These are phyloP conservation scores for Globisporangium irregulare DNA, from an alignment of 352 stramenopile species.

Conservation along the genomic window DNA sequence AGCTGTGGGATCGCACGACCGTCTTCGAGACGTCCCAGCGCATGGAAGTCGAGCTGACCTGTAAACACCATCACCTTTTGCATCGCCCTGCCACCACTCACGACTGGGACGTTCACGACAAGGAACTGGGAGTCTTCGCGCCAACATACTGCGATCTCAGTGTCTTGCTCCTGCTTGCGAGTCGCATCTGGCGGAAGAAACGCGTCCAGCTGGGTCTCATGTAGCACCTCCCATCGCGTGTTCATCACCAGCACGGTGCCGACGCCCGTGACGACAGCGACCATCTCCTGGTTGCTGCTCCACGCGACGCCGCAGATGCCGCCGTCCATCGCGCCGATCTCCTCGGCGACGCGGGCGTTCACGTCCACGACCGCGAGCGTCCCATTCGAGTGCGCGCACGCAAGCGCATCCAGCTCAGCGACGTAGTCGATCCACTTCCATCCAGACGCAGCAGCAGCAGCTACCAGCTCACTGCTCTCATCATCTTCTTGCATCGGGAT, in stretches of 20 bases:
- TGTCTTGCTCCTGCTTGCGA: not conserved
- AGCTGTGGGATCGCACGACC: constrained; percentile 48
- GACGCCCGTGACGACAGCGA: constrained; percentile 60
- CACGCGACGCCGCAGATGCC: constrained; percentile 61
- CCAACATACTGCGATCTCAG: constrained; percentile 47
- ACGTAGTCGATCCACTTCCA: constrained; percentile 72
- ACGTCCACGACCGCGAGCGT: constrained; percentile 53
- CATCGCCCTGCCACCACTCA: constrained; percentile 10
- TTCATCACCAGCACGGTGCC: constrained; percentile 72
- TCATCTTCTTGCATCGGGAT: constrained; percentile 17
- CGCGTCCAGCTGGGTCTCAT: constrained; percentile 51
- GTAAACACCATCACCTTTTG: constrained; percentile 63
- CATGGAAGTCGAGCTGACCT: constrained; percentile 52
- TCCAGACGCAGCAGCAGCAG: not conserved
- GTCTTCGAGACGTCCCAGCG: constrained; percentile 69
- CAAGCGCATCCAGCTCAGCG: constrained; percentile 52
- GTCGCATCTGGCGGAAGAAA: constrained; percentile 28
- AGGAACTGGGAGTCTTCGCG: constrained; percentile 72
- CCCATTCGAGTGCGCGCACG: constrained; percentile 51
- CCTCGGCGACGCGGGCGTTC: constrained; percentile 40
- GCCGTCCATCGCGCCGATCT: constrained; percentile 65
- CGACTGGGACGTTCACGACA: constrained; percentile 47
- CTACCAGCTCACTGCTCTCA: not conserved
- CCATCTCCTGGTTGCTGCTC: constrained; percentile 67
- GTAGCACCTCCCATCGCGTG: constrained; percentile 72